Evolutionary conservation across 2,329 filamentous ascomycete species (phyloP), one percentile per base, ranked within the genome.

Genomic region (Cyanodermella asteris): DNA sequence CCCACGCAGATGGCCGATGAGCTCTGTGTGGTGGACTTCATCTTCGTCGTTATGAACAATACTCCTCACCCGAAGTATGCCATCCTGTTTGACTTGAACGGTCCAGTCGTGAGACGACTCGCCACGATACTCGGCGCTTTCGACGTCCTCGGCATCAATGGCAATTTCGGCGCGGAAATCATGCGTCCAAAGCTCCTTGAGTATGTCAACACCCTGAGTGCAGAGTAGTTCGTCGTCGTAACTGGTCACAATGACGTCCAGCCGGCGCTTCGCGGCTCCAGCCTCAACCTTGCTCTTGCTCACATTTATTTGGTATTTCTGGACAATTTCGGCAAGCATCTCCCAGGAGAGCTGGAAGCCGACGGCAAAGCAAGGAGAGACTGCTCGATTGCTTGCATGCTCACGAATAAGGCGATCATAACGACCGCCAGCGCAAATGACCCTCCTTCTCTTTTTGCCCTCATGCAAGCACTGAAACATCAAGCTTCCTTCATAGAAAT

Each of bases 271-370:
- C 24, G 24, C 31, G 28, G 8, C 20, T 20, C 25, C 16, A 15
- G 18, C 72, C 65, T 29, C 75, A 66, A 6, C 24, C 20, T 33
- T 34, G 7, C 46, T 31, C 28, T 55, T 62, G 14, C 49, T 42
- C 7, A 47, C 40, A 14, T 49, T 50, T 31, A 56, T 56, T 8
- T 63, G 41, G 34, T 60, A 59, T 17, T 59, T 56, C 8, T 39
- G 34, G 42, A 77, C 67, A 2, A 58, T 57, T 20, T 65, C 65
- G 5, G 72, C 71, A 4, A 91, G 55, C 29, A 73, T 68, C 38
- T 93, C 82, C 69, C 82, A 90, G 13, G 76, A 76, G 20, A 94
- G 55, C 40, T 81, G 90, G 42, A 94, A 84, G 1, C 90, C 87
- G 7, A 94, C 87, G 5, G 80, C 84, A 42, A 90, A 78, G 12